Base-by-base conservation (phyloP, 169 alveolate genomes). In the Miamiensis avidus region DNA sequence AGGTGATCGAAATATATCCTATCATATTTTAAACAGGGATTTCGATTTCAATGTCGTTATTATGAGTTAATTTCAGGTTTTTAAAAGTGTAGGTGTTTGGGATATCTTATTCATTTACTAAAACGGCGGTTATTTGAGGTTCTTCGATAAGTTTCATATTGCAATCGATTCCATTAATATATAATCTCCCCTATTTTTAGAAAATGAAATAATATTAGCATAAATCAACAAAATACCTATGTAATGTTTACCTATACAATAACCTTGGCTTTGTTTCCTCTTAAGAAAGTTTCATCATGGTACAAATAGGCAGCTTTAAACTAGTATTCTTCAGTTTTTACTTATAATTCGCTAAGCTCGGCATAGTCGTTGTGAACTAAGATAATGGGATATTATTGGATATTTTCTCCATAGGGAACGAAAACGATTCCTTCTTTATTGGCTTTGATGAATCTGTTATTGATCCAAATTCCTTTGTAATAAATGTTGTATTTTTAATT, bases 351-450 rank as follows among this genome's bases (percentile, higher is more conserved):
- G 29, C 85, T 34, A 1, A 92, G 74, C 74, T 92, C 84, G 25
- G 95, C 93, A 72, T 85, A 92, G 27, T 78, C 93, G 31, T 88
- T 82, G 76, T 89, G 88, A 28, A 85, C 76, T 25, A 92, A 20
- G 28, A 92, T 89, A 6, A 88, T 90, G 65, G 89, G 69, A 0
- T 74, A 30, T 16, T 72, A 11, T 33, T 33, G 28, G 0, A 78
- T 16, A 29, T n/a, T 16, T 25, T 34, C 74, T 25, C 85, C 81
- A 74, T 88, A 92, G n/a, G 93, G 93, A 73, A 92, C 88, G 0
- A 89, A n/a, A 29, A 85, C 69, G 11, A 78, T 29, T 11, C 83
- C 83, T 29, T 76, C 34, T 16, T 69, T 82, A 26, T 78, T 16
- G 6, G 81, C 72, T 32, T 74, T 73, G 25, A n/a, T 26, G 31